Conservation (phyloP, 768 basidiomycete species). For the Russula vinacea region DNA sequence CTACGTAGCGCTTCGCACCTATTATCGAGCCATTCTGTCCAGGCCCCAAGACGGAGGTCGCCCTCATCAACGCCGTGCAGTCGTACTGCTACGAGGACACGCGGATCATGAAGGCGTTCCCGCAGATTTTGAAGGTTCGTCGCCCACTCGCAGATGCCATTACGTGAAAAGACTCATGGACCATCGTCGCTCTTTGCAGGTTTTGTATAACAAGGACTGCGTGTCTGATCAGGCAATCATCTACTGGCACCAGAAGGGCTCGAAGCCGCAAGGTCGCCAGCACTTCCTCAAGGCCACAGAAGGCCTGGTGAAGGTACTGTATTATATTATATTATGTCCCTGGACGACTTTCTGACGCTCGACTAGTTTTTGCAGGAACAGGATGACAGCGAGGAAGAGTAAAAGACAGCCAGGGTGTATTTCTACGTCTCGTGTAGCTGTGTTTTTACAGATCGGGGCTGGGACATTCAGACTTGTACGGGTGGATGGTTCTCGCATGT, state of each 20-base stretch:
- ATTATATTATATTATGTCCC: slow-evolving; percentile 19
- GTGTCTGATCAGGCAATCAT: slow-evolving; percentile 95
- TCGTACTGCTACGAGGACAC: slow-evolving; percentile 96
- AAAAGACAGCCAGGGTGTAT: slow-evolving; percentile 35
- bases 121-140: slow-evolving; percentile 83
- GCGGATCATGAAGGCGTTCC: slow-evolving; percentile 90
- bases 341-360: not conserved
- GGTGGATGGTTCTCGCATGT: not conserved
- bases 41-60: slow-evolving; percentile 85
- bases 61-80: slow-evolving; percentile 93
- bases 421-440: slow-evolving; percentile 14
- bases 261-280: slow-evolving; percentile 91
- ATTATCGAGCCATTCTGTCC: slow-evolving; percentile 89
- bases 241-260: slow-evolving; percentile 97
- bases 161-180: not conserved
- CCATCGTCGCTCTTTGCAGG: slow-evolving; percentile 42
- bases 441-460: slow-evolving; percentile 9
- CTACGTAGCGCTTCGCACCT: slow-evolving; percentile 67
- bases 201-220: slow-evolving; percentile 94
- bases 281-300: slow-evolving; percentile 90
- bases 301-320: slow-evolving; percentile 76
- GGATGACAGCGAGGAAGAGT: slow-evolving; percentile 75
- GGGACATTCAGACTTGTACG: slow-evolving; percentile 3
- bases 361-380: slow-evolving; percentile 85
- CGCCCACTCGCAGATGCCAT: slow-evolving; percentile 1